Conservation (phyloP, 176 grass and related monocot genomes). For the Carex pumila region DNA sequence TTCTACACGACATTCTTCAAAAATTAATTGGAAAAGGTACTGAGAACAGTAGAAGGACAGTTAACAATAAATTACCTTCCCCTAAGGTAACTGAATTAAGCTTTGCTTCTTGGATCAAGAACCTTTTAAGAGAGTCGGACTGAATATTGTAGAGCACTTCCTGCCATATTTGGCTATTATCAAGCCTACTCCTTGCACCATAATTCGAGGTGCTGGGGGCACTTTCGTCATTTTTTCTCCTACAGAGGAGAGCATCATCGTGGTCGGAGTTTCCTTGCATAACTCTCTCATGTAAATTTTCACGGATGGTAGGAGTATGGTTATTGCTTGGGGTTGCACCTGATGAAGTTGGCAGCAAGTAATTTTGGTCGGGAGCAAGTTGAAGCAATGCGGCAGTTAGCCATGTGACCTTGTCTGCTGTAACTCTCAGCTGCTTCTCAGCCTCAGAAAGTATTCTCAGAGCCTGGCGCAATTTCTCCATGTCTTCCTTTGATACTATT, state of each 20-base stretch:
- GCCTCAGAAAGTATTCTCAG: slow-evolving; percentile 18
- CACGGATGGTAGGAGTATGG: background rate
- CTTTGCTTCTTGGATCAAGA: slow-evolving; percentile 67
- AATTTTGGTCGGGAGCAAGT: slow-evolving; percentile 18
- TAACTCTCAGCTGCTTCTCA: slow-evolving; percentile 18
- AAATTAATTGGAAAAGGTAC: slow-evolving; percentile 7
- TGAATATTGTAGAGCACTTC: slow-evolving; percentile 65
- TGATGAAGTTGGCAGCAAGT: background rate
- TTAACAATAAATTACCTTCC: slow-evolving; percentile 42
- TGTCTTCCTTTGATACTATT: slow-evolving; percentile 21
- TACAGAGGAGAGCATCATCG: background rate
- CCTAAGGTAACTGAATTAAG: slow-evolving; percentile 70
- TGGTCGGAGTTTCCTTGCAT: background rate
- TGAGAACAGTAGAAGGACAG: background rate
- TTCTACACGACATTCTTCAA: background rate
- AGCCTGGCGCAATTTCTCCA: slow-evolving; percentile 22
- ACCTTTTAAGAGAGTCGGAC: slow-evolving; percentile 62
- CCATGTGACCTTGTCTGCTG: slow-evolving; percentile 25
- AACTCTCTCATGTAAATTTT: background rate
- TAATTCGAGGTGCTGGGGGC: slow-evolving; percentile 14
- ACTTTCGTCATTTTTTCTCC: slow-evolving; percentile 10
- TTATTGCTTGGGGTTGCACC: background rate
- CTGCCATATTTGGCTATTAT: slow-evolving; percentile 84
- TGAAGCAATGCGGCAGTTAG: slow-evolving; percentile 22
- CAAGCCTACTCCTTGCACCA: slow-evolving; percentile 22